Evolutionary conservation across 441 rosid genomes (phyloP), one percentile per base, ranked within the genome.

Genomic region (Aquilaria agallochum): DNA sequence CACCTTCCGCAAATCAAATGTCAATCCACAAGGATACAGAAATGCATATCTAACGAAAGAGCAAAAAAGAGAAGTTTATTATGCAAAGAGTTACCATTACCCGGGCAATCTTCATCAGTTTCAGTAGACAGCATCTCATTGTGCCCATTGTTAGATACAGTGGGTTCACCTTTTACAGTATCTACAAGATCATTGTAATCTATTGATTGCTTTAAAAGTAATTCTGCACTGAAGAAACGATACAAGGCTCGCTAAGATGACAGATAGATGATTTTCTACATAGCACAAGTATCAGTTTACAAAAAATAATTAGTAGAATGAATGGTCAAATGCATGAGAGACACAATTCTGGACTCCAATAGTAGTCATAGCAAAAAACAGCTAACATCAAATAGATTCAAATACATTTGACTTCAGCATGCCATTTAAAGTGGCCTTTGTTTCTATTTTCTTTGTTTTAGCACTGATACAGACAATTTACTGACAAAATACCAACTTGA

Each of bases 181-280:
- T 76, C 77, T 69, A 82, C 85, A 63, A 92, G 95, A 78, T 95
- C 97, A 80, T 95, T 91, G 78, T 86, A 95, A 58, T 89, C 95
- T 65, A 95, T 81, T 65, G 80, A 78, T 68, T 89, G 96, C 73
- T 83, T 83, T 40, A 80, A 40, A 14, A 95, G 70, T 71, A 95
- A 80, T 75, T 91, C 91, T 69, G 96, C 92, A 78, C 99, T 95
- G 80, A 67, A 79, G 64, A 42, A 76, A 78, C 56, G 2, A 58
- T 2, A 27, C 48, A 36, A 40, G 40, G n/a, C 40, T 50, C 10
- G 56, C 20, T 27, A 52, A 51, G n/a, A 42, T 55, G 50, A 64
- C 36, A 36, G 58, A 31, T 4, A 13, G 27, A 20, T 20, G 27
- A 20, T 20, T 20, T 20, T 20, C 9, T 40, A 40, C 9, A 40